Evolutionary conservation across 2,329 filamentous ascomycete species (phyloP), one percentile per base, ranked within the genome.

Genomic region (Bretziella fagacearum): DNA sequence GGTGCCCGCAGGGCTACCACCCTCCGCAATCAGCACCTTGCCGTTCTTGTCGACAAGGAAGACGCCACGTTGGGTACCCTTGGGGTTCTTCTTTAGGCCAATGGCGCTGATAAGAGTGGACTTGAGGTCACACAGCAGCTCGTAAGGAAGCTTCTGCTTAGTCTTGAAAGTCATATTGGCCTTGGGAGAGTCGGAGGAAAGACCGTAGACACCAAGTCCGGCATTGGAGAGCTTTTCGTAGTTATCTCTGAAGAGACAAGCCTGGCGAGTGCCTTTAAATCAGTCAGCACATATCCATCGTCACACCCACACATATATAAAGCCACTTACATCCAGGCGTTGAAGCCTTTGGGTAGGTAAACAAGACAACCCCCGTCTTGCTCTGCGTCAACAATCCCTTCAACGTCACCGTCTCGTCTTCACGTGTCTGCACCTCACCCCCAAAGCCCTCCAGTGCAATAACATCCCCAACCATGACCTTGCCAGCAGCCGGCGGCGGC

Each of bases 261-360:
- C 91, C 71, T 98, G 91, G 50, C 72, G 91, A 48, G 86, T 96
- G 71, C 89, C 87, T 94, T 52, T 39, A 52, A 22, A 26, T 54
- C 11, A 53, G 46, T 30, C 40, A 4, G n/a, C 13, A 22, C n/a
- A 2, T 40, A 6, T 18, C 5, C n/a, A 10, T 23, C 35, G 13
- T 22, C 7, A 10, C 35, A 36, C 17, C 7, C n/a, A 18, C 20
- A 23, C 23, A n/a, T 20, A 6, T 25, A 13, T 25, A 33, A 27
- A 48, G 18, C 20, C 27, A 60, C 84, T 74, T 77, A 94, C 89
- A 96, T 53, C 89, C 89, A 30, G 85, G 84, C 18, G 91, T 98
- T 23, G 82, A 91, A 10, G 91, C 91, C 65, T 83, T 93, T 50
- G 91, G 91, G 60, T 96, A 96, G 26, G 87, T 95, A 63, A 98